Conservation (phyloP, 1,284 basidiomycete genomes). For the Sphagnurus paluster region DNA sequence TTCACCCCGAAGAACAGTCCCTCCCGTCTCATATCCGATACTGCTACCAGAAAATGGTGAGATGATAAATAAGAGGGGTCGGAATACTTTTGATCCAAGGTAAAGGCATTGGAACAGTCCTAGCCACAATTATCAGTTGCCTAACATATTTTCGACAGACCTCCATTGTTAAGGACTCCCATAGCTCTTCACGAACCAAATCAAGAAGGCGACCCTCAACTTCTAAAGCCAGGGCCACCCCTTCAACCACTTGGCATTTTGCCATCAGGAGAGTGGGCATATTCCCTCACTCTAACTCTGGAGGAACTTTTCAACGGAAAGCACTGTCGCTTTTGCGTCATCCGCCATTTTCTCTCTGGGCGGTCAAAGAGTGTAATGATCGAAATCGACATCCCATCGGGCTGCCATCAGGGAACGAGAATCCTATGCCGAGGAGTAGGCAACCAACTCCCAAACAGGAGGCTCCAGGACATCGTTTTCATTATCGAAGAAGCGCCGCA, state of each 20-base stretch:
- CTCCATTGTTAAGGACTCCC: background rate
- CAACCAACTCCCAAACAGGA: conserved; percentile 72
- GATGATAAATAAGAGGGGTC: no score
- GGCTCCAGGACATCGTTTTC: conserved; percentile 77
- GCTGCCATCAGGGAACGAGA: conserved; percentile 72
- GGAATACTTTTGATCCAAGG: no score
- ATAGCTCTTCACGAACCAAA: conserved; percentile 22
- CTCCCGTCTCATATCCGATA: background rate
- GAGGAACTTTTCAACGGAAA: conserved; percentile 87
- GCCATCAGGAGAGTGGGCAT: conserved; percentile 47
- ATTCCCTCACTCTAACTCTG: conserved; percentile 75
- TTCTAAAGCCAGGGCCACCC: conserved; percentile 24
- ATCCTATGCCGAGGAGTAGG: conserved; percentile 76
- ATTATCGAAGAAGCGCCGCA: conserved; percentile 78
- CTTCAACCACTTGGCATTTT: conserved; percentile 32
- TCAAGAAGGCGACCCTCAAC: background rate
- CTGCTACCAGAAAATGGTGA: background rate
- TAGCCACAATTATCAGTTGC: no score
- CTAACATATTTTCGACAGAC: conserved; percentile 6
- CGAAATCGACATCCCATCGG: conserved; percentile 74
- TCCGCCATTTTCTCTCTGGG: conserved; percentile 63
- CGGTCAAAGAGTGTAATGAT: conserved; percentile 73
- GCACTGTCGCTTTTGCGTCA: conserved; percentile 80
- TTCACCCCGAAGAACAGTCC: background rate
- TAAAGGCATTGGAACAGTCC: no score